Conservation (phyloP, 73 alveolate genomes). For the Paramecium caudatum region DNA sequence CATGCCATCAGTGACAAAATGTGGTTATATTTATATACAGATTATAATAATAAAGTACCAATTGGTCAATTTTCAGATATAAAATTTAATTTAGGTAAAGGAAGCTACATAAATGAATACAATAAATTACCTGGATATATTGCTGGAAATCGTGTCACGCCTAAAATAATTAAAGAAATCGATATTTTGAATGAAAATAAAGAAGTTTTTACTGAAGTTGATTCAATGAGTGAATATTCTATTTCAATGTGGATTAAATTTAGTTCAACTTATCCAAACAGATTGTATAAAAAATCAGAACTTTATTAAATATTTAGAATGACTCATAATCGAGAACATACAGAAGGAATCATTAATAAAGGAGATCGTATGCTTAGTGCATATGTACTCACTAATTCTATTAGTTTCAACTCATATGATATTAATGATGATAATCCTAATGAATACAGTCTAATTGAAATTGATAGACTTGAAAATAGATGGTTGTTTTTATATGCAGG, state of each 20-base stretch:
- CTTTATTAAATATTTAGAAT: slow-evolving; percentile 12
- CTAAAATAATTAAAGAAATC: neutral
- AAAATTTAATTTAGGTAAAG: slow-evolving; percentile 19
- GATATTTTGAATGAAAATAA: neutral
- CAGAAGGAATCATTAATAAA: neutral
- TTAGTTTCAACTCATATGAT: slow-evolving; percentile 15
- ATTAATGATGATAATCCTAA: slow-evolving; percentile 43
- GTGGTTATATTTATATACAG: slow-evolving; percentile 17
- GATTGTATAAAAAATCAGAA: neutral
- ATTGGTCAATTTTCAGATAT: neutral
- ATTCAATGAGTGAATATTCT: slow-evolving; percentile 44
- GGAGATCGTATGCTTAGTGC: slow-evolving; percentile 29
- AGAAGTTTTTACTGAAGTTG: neutral
- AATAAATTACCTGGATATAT: neutral
- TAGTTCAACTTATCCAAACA: slow-evolving; percentile 19
- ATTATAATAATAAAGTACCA: neutral
- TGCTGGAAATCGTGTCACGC: neutral
- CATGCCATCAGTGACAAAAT: slow-evolving; percentile 31
- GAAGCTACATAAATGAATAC: slow-evolving; percentile 18
- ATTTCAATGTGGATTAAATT: slow-evolving; percentile 37
- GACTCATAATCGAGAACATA: neutral
- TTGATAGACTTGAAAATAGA: neutral
- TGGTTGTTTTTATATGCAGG: slow-evolving; percentile 42
- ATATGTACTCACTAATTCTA: neutral
- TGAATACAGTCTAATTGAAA: neutral